Percentiles rank a stretch among this genome's conserved stretches.
Conservation (phyloP, 345 rosid species). For the Acer campestre region DNA sequence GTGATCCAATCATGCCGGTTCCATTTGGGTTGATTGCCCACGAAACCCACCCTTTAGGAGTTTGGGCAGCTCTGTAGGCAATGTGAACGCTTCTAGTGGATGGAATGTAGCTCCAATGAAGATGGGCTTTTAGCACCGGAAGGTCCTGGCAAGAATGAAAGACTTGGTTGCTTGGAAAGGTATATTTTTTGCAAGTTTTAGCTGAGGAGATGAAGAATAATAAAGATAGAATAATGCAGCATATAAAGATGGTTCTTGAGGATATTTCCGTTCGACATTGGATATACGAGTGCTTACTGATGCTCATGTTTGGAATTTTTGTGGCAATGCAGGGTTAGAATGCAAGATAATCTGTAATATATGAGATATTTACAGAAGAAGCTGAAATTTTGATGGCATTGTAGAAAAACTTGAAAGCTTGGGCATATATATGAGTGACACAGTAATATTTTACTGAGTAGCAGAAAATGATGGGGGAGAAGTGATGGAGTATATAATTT, state of each 20-base stretch:
- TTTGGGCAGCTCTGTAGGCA: conserved; percentile 42
- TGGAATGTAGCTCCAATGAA: conserved; percentile 47
- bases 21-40: conserved; percentile 55
- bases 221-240: conserved; percentile 15
- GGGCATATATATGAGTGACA: neutral
- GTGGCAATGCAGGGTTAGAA: neutral
- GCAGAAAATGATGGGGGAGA: neutral
- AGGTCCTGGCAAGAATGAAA: conserved; percentile 36
- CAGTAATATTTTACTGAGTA: too few relatives aligned
- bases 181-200: conserved; percentile 31
- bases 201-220: conserved; percentile 25
- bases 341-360: neutral
- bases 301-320: neutral
- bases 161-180: conserved; percentile 26
- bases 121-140: conserved; percentile 33
- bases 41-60: conserved; percentile 46
- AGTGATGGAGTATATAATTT: neutral
- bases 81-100: conserved; percentile 30
- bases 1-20: conserved; percentile 47
- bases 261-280: conserved; percentile 13
- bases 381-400: neutral
- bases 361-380: neutral
- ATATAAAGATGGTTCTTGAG: neutral
- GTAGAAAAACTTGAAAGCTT: neutral
- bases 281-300: neutral